Percentiles rank a stretch among this genome's conserved stretches.
Evolutionary conservation across 345 rosid genomes (phyloP).

Genomic region (Cardamine chenopodiifolia): DNA sequence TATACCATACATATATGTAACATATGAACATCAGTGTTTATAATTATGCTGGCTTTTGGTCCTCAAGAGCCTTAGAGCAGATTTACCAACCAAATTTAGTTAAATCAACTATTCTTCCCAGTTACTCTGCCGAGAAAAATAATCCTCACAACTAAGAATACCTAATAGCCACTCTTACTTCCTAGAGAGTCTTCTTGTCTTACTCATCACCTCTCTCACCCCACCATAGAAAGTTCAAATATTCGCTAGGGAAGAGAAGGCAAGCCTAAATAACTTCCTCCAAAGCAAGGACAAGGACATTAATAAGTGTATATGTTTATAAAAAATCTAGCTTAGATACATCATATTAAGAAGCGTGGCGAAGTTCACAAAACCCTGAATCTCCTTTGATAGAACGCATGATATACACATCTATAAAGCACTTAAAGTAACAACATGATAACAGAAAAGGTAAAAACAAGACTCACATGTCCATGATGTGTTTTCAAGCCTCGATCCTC

Average conservation of each 20-base stretch:
- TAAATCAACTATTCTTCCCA: constrained; percentile 4
- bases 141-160: constrained; percentile 15
- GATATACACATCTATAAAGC: neutral
- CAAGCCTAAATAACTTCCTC: constrained; percentile 5
- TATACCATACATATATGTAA: constrained; percentile 4
- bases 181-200: constrained; percentile 9
- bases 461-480: constrained; percentile 91
- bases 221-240: neutral
- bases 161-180: constrained; percentile 23
- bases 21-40: neutral
- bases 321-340: constrained; percentile 9
- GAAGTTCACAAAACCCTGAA: neutral
- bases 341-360: neutral
- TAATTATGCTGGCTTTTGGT: constrained; percentile 5
- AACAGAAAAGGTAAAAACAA: constrained; percentile 9
- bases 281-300: neutral
- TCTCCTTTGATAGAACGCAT: neutral
- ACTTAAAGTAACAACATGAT: constrained; percentile 1
- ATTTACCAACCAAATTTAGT: neutral
- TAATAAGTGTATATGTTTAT: neutral
- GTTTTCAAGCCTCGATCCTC: constrained; percentile 99
- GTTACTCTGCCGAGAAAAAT: neutral
- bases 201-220: constrained; percentile 23
- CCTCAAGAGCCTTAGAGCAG: constrained; percentile 20
- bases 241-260: constrained; percentile 3